Evolutionary conservation across 768 basidiomycete genomes (phyloP).

Genomic region (Favolaschia claudopus): DNA sequence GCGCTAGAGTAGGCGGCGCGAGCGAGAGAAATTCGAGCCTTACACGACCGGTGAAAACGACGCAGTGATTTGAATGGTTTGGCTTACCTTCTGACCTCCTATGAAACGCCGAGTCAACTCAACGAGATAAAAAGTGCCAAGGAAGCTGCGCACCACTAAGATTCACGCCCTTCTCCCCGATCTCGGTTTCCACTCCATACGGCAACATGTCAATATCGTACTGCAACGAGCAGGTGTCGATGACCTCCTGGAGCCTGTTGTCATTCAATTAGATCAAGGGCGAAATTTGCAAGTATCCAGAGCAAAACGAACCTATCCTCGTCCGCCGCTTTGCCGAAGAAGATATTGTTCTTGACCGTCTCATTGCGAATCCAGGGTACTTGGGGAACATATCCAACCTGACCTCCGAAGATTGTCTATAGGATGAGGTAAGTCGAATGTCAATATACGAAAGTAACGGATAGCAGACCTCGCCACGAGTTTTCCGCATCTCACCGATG

Average conservation of each 20-base stretch:
- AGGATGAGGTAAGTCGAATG: background rate
- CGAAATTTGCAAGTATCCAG: background rate
- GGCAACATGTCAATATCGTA: slow-evolving; percentile 76
- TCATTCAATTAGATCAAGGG: slow-evolving; percentile 27
- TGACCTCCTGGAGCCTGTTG: slow-evolving; percentile 56
- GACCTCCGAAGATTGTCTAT: slow-evolving; percentile 60
- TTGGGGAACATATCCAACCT: slow-evolving; percentile 66
- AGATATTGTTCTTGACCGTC: slow-evolving; percentile 74
- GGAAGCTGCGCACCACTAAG: slow-evolving; percentile 53
- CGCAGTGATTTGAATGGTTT: too few species aligned
- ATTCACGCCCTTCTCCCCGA: slow-evolving; percentile 81
- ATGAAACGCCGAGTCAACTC: slow-evolving; percentile 27
- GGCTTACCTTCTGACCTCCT: slow-evolving; percentile 27
- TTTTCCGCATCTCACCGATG: slow-evolving; percentile 56
- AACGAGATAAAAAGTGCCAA: background rate
- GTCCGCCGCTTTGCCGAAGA: slow-evolving; percentile 73
- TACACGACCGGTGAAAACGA: slow-evolving; percentile 2
- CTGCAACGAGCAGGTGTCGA: slow-evolving; percentile 70
- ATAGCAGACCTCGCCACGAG: slow-evolving; percentile 45
- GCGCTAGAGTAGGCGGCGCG: slow-evolving; percentile 77
- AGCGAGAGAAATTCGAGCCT: slow-evolving; percentile 77
- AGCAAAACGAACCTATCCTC: slow-evolving; percentile 48
- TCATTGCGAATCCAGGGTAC: slow-evolving; percentile 72
- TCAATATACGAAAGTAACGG: slow-evolving; percentile 1
- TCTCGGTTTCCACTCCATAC: slow-evolving; percentile 70